Conservation (phyloP, 768 basidiomycete species). For the Coprinopsis marcescibilis region DNA sequence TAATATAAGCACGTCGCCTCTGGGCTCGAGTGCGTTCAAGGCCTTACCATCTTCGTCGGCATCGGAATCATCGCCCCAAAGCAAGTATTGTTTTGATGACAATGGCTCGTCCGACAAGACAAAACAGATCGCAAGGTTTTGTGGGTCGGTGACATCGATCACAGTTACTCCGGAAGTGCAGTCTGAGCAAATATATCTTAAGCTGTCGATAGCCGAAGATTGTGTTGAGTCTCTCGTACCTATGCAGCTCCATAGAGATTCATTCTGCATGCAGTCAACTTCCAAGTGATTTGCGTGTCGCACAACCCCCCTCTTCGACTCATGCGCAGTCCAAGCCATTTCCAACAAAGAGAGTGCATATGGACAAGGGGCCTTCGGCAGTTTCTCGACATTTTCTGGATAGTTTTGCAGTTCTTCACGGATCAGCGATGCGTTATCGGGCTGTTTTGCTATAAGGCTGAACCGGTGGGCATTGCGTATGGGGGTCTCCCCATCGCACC, state of each 20-base stretch:
- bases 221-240: background rate
- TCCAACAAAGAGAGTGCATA: conserved; percentile 26
- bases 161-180: conserved; percentile 31
- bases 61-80: background rate
- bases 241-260: background rate
- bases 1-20: too few relatives aligned
- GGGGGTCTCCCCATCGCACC: conserved; percentile 32
- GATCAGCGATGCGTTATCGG: conserved; percentile 31
- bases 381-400: conserved; percentile 9
- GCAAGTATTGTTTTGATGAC: background rate
- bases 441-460: conserved; percentile 27
- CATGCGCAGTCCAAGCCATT: too few relatives aligned
- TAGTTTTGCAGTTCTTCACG: conserved; percentile 27
- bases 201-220: background rate
- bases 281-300: conserved; percentile 18
- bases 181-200: conserved; percentile 15
- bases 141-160: conserved; percentile 27
- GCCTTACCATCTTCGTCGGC: background rate
- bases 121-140: conserved; percentile 24
- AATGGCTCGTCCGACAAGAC: conserved; percentile 2
- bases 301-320: conserved; percentile 14
- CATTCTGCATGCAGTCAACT: conserved; percentile 20
- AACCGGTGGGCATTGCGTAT: conserved; percentile 26
- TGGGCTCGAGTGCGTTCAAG: background rate
- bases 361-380: conserved; percentile 24